Evolutionary conservation across 2,329 filamentous ascomycete genomes (phyloP).

Genomic region (Periconia sp.): DNA sequence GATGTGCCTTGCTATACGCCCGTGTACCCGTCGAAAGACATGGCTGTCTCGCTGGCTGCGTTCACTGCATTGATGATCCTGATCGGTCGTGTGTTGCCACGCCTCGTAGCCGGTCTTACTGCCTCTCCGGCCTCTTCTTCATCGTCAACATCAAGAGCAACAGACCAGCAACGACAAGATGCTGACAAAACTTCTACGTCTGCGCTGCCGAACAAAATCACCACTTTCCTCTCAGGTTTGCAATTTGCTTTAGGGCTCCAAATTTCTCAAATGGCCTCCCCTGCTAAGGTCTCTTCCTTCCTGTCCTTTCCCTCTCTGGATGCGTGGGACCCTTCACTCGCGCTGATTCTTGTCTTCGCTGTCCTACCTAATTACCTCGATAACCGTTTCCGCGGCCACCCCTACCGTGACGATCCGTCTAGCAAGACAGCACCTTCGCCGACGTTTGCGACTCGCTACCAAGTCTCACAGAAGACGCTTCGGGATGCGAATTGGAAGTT

Average conservation of each 20-base stretch:
- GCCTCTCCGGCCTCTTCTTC: not conserved
- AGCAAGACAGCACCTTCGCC: slow-evolving; percentile 34
- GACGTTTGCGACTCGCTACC: slow-evolving; percentile 45
- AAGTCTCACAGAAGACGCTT: slow-evolving; percentile 48
- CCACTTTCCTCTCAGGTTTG: slow-evolving; percentile 50
- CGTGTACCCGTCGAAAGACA: slow-evolving; percentile 42
- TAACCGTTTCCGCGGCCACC: slow-evolving; percentile 18
- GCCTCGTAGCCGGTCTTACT: slow-evolving; percentile 14
- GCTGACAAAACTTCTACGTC: not conserved
- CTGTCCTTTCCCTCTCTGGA: slow-evolving; percentile 47
- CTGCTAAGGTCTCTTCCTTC: slow-evolving; percentile 54
- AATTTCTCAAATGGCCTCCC: slow-evolving; percentile 55
- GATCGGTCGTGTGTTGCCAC: slow-evolving; percentile 24
- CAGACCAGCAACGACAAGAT: not conserved
- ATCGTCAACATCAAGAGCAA: not conserved
- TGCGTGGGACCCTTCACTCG: slow-evolving; percentile 55
- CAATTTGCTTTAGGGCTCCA: slow-evolving; percentile 56
- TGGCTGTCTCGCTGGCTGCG: slow-evolving; percentile 38
- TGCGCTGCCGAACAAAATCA: slow-evolving; percentile 35
- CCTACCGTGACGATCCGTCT: slow-evolving; percentile 6
- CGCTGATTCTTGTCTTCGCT: slow-evolving; percentile 52
- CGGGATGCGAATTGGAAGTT: slow-evolving; percentile 54
- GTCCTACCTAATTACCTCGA: slow-evolving; percentile 50
- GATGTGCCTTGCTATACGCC: slow-evolving; percentile 50
- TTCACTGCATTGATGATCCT: slow-evolving; percentile 31